These are phyloP conservation scores for Phylloporus sp. DNA, from an alignment of 768 basidiomycete genomes.

Conservation along the genomic window DNA sequence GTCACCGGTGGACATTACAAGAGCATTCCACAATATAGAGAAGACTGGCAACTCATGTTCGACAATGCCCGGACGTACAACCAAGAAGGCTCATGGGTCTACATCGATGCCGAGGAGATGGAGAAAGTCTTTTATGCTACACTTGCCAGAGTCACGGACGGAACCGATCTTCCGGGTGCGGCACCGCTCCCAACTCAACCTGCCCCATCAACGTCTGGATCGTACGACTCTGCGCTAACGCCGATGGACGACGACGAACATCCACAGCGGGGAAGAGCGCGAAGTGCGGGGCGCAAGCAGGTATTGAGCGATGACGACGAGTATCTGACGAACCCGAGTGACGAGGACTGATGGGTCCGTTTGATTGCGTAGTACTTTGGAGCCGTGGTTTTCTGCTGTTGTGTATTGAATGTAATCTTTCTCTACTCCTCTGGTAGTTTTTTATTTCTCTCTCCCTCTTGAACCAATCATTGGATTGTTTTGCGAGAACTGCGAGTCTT, in stretches of 20 bases:
- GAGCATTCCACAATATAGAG: conserved; percentile 61
- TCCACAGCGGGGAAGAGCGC: conserved; percentile 49
- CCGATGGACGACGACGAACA: conserved; percentile 81
- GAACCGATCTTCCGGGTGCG: conserved; percentile 73
- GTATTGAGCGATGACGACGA: conserved; percentile 65
- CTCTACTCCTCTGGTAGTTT: conserved; percentile 1
- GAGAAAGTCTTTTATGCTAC: conserved; percentile 78
- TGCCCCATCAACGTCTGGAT: conserved; percentile 37
- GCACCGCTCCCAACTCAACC: conserved; percentile 33
- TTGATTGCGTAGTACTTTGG: background rate
- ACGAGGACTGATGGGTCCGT: conserved; percentile 50
- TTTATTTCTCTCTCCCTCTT: conserved; percentile 2
- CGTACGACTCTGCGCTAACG: conserved; percentile 63
- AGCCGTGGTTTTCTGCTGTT: background rate
- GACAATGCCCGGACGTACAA: conserved; percentile 92
- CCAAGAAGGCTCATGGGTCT: conserved; percentile 92
- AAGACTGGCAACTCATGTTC: conserved; percentile 90
- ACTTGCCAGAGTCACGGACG: conserved; percentile 58
- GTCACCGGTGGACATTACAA: conserved; percentile 64
- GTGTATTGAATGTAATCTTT: conserved; percentile 17
- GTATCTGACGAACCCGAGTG: conserved; percentile 64
- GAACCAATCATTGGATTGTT: conserved; percentile 5
- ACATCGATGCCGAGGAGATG: conserved; percentile 91
- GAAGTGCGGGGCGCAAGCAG: conserved; percentile 62
- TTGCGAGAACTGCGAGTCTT: background rate